phyloP scores from a whole-genome alignment of 2,329 filamentous ascomycete genomes.

The Hypoxylon sp. region DNA sequence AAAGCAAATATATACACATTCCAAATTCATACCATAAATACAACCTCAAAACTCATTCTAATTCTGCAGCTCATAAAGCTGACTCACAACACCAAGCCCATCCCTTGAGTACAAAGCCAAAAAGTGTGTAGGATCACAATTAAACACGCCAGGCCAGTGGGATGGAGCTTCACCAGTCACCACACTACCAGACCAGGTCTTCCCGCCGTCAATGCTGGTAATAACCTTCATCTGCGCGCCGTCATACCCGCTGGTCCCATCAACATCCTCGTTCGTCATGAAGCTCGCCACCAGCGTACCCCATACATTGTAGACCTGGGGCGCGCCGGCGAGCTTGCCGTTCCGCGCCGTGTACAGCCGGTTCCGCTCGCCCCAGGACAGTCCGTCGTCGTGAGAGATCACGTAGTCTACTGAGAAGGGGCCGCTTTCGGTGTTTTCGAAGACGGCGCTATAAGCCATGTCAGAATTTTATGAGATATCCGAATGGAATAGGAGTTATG shows the following conservation, averaged over 20 bases:
- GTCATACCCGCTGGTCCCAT: constrained; percentile 39
- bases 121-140: constrained; percentile 49
- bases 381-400: constrained; percentile 59
- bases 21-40: neutral
- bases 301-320: constrained; percentile 60
- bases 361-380: constrained; percentile 57
- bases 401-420: constrained; percentile 58
- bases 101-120: constrained; percentile 51
- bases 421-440: constrained; percentile 58
- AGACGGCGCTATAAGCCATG: constrained; percentile 54
- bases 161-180: constrained; percentile 49
- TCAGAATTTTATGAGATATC: neutral
- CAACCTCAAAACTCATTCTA: constrained; percentile 10
- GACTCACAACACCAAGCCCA: constrained; percentile 49
- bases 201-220: constrained; percentile 49
- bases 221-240: constrained; percentile 55
- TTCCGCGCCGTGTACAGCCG: constrained; percentile 57
- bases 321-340: constrained; percentile 58
- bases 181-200: constrained; percentile 49
- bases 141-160: constrained; percentile 55
- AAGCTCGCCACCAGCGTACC: constrained; percentile 60
- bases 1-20: neutral
- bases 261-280: constrained; percentile 61
- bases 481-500: neutral
- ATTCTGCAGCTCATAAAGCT: constrained; percentile 44